phyloP scores from a whole-genome alignment of 75 land plant species.

The Chamaecyparis obtusa region DNA sequence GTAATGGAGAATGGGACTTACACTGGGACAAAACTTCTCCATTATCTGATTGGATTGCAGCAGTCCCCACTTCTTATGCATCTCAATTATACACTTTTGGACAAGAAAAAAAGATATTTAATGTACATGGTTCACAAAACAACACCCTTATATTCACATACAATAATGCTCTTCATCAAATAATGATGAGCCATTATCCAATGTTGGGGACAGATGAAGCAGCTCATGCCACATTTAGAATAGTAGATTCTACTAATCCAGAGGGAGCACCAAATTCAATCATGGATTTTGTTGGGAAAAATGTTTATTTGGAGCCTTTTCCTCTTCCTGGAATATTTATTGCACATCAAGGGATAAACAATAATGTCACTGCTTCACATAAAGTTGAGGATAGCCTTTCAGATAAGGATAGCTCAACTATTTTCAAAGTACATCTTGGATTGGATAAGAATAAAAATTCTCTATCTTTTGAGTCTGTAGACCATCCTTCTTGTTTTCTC shows the following conservation, averaged over 20 bases:
- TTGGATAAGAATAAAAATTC: constrained; percentile 35
- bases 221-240: constrained; percentile 53
- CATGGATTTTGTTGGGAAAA: constrained; percentile 27
- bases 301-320: constrained; percentile 69
- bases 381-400: not conserved
- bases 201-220: constrained; percentile 33
- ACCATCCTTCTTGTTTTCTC: constrained; percentile 37
- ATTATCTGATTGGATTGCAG: constrained; percentile 35
- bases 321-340: constrained; percentile 62
- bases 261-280: not conserved
- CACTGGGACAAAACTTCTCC: constrained; percentile 12
- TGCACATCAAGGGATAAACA: constrained; percentile 36
- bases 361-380: constrained; percentile 19
- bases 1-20: constrained; percentile 55
- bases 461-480: constrained; percentile 63
- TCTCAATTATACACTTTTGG: constrained; percentile 37
- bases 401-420: not conserved
- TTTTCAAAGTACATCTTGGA: constrained; percentile 48
- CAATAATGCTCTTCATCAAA: constrained; percentile 9
- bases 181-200: constrained; percentile 38
- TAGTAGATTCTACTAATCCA: constrained; percentile 14
- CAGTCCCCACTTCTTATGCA: constrained; percentile 35
- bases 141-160: constrained; percentile 24
- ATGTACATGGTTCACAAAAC: not conserved
- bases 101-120: constrained; percentile 12